These are phyloP conservation scores for Artomyces pyxidatus DNA, from an alignment of 768 basidiomycete genomes.

Conservation along the genomic window DNA sequence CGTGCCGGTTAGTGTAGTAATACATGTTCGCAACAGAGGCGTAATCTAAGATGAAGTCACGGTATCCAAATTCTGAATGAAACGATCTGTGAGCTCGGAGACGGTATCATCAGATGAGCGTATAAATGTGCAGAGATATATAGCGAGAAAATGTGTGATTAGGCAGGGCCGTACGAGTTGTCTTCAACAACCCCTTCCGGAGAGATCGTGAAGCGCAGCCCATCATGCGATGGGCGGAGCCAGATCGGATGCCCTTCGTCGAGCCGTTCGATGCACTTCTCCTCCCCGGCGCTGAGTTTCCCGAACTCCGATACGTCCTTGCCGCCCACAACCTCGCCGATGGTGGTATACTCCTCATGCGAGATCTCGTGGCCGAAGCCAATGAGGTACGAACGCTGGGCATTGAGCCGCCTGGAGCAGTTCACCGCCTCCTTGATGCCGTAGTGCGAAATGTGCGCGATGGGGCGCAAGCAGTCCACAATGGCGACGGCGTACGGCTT, in stretches of 20 bases:
- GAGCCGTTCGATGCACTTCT: constrained; percentile 37
- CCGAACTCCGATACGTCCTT: constrained; percentile 15
- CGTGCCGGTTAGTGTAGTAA: too few relatives aligned
- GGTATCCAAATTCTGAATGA: too few relatives aligned
- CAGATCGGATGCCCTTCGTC: constrained; percentile 41
- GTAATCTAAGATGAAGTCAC: too few relatives aligned
- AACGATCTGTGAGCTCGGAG: too few relatives aligned
- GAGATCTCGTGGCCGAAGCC: constrained; percentile 73
- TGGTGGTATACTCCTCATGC: constrained; percentile 69
- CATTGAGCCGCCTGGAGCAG: constrained; percentile 47
- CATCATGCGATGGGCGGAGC: constrained; percentile 72
- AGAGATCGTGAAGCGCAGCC: constrained; percentile 48
- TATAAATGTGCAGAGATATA: too few relatives aligned
- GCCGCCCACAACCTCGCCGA: constrained; percentile 45
- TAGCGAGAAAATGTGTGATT: background rate
- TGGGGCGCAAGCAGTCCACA: constrained; percentile 67
- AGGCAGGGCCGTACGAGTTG: constrained; percentile 36
- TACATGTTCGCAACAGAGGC: too few relatives aligned
- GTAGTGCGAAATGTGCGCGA: constrained; percentile 69
- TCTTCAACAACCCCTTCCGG: constrained; percentile 37
- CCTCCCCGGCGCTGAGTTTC: constrained; percentile 28
- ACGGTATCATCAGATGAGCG: too few relatives aligned
- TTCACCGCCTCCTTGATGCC: constrained; percentile 58
- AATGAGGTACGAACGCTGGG: constrained; percentile 57
- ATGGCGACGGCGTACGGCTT: constrained; percentile 48